phyloP scores from a whole-genome alignment of 2,329 filamentous ascomycete genomes.

The Botrytis galanthina region DNA sequence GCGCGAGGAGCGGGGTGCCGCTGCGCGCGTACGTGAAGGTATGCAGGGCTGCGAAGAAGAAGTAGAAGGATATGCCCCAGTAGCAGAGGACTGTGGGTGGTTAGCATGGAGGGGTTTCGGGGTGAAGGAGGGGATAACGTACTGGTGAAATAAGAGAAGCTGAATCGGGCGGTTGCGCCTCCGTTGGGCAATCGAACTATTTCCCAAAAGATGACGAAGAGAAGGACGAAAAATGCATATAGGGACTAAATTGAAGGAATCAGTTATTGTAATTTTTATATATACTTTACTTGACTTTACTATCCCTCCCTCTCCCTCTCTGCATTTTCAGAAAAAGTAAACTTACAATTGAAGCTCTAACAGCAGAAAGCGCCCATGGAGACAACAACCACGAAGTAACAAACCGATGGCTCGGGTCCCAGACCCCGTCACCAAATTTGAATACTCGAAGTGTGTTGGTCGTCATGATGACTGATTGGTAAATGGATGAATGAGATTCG shows the following conservation, averaged over 20 bases:
- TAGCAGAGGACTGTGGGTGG: conserved; percentile 51
- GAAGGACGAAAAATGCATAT: conserved; percentile 68
- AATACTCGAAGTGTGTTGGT: neutral
- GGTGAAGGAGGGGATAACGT: neutral
- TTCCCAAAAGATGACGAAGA: conserved; percentile 67
- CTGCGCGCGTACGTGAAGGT: conserved; percentile 64
- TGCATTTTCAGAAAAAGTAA: conserved; percentile 22
- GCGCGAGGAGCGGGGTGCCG: conserved; percentile 55
- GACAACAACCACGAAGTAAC: conserved; percentile 79
- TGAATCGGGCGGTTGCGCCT: conserved; percentile 29
- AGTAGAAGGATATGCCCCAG: conserved; percentile 82
- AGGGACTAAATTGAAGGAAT: conserved; percentile 44
- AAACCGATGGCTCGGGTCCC: conserved; percentile 57
- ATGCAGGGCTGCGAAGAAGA: conserved; percentile 64
- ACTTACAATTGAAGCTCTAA: conserved; percentile 54
- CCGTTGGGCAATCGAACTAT: conserved; percentile 47
- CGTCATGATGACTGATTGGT: neutral
- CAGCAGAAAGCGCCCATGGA: conserved; percentile 58
- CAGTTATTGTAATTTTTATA: neutral
- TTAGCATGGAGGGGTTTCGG: neutral
- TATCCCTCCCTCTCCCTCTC: neutral
- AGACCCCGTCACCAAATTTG: conserved; percentile 27
- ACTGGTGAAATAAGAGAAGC: conserved; percentile 81
- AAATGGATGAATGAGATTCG: neutral
- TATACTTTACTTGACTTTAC: neutral